Conservation (phyloP, 768 basidiomycete species). For the Suillus ampliporus region DNA sequence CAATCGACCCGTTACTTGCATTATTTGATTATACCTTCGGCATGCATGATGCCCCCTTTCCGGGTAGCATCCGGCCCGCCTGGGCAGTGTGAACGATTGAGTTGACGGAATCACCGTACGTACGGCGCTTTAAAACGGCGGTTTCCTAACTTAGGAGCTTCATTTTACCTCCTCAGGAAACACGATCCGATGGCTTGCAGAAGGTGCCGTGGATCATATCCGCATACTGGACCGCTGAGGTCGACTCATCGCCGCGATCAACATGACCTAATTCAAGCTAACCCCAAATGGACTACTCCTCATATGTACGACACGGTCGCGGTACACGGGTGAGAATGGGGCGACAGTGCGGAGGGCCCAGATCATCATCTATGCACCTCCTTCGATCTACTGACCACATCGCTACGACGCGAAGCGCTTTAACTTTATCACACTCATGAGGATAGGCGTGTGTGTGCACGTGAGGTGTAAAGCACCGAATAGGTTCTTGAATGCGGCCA, state of each 20-base stretch:
- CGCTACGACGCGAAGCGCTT: conserved; percentile 5
- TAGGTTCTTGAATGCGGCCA: conserved; percentile 15
- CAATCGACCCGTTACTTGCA: background rate
- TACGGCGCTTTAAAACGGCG: background rate
- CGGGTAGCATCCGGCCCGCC: background rate
- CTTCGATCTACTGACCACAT: background rate
- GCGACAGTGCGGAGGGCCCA: conserved; percentile 12
- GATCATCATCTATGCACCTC: conserved; percentile 5
- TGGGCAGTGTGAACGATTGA: background rate
- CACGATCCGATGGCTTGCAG: background rate
- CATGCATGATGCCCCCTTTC: background rate
- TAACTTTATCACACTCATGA: conserved; percentile 7
- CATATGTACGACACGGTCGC: conserved; percentile 13
- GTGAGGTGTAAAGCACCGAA: background rate
- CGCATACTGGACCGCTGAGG: background rate
- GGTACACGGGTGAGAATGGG: conserved; percentile 15
- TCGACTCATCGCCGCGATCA: conserved; percentile 11
- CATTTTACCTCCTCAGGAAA: conserved; percentile 6
- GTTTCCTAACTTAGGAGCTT: background rate
- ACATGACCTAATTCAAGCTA: conserved; percentile 13
- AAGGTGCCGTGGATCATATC: conserved; percentile 6
- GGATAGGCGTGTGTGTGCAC: background rate
- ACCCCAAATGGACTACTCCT: conserved; percentile 8
- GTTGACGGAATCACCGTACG: conserved; percentile 1
- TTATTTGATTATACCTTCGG: conserved; percentile 8